Evolutionary conservation across 345 rosid species (phyloP).

Genomic region (Mercurialis annua): DNA sequence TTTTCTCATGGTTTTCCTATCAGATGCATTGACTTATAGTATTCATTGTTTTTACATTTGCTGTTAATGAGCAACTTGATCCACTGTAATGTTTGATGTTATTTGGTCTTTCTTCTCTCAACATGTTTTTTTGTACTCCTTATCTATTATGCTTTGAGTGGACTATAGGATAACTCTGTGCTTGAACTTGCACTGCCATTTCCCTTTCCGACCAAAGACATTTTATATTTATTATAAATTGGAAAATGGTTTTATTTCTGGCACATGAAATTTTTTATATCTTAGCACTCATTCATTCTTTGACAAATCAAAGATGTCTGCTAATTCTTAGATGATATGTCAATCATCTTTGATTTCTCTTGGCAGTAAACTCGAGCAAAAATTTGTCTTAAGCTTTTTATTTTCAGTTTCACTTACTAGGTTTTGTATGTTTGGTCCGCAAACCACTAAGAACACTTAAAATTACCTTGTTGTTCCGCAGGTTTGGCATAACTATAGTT

Average conservation of each 20-base stretch:
- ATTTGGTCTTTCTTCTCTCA: background rate
- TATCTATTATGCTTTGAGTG: background rate
- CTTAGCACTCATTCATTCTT: too few relatives aligned
- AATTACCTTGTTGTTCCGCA: constrained; percentile 26
- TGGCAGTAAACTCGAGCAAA: too few relatives aligned
- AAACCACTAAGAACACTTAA: constrained; percentile 8
- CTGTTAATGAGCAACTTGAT: too few relatives aligned
- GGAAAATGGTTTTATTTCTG: background rate
- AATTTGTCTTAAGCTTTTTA: background rate
- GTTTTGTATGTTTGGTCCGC: constrained; percentile 1
- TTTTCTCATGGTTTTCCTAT: background rate
- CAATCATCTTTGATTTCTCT: background rate
- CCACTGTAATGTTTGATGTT: too few relatives aligned
- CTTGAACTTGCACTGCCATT: background rate
- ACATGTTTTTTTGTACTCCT: background rate
- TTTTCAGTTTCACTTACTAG: background rate
- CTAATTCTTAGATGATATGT: background rate
- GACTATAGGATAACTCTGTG: background rate
- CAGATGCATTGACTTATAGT: background rate
- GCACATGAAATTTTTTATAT: background rate
- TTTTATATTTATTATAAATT: background rate
- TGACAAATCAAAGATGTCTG: background rate
- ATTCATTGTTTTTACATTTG: too few relatives aligned
- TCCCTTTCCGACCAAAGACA: background rate
- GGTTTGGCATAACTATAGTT: constrained; percentile 99